Conservation (phyloP, 345 rosid species). For the Moricandia arvensis region DNA sequence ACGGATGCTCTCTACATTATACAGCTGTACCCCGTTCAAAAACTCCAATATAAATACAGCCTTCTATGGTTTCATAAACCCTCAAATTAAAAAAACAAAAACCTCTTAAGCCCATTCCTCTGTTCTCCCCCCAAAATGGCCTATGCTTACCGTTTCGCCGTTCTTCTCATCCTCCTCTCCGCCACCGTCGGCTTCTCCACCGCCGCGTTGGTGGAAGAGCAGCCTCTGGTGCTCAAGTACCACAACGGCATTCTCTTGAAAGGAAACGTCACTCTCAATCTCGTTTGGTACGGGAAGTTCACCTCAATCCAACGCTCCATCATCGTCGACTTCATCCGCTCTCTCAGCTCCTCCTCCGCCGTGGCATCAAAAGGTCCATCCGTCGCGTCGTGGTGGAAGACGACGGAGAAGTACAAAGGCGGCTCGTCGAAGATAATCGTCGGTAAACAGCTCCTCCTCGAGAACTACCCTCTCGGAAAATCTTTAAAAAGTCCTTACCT, state of each 20-base stretch:
- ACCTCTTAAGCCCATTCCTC: background rate
- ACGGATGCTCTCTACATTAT: background rate
- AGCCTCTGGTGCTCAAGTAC: conserved; percentile 48
- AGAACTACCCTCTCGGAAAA: conserved; percentile 63
- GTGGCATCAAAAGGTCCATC: conserved; percentile 44
- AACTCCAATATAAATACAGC: conserved; percentile 17
- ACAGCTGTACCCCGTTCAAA: conserved; percentile 36
- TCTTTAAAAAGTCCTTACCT: conserved; percentile 48
- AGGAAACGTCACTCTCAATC: conserved; percentile 63
- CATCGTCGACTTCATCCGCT: conserved; percentile 71
- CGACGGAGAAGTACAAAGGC: conserved; percentile 66
- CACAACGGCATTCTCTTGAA: conserved; percentile 70
- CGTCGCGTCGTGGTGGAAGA: conserved; percentile 76
- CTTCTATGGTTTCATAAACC: background rate
- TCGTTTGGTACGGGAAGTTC: conserved; percentile 86
- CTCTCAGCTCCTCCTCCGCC: conserved; percentile 40
- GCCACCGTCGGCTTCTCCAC: conserved; percentile 13
- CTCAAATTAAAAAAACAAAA: background rate
- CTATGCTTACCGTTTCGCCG: conserved; percentile 11
- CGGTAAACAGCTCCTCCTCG: conserved; percentile 60
- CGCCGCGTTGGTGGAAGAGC: conserved; percentile 25
- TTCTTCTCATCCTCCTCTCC: conserved; percentile 23
- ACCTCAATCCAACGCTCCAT: conserved; percentile 67
- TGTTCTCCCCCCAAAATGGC: conserved; percentile 11
- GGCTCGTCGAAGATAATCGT: conserved; percentile 50